Conservation (phyloP, 108 stramenopile genomes). For the Cyclotella baltica region DNA sequence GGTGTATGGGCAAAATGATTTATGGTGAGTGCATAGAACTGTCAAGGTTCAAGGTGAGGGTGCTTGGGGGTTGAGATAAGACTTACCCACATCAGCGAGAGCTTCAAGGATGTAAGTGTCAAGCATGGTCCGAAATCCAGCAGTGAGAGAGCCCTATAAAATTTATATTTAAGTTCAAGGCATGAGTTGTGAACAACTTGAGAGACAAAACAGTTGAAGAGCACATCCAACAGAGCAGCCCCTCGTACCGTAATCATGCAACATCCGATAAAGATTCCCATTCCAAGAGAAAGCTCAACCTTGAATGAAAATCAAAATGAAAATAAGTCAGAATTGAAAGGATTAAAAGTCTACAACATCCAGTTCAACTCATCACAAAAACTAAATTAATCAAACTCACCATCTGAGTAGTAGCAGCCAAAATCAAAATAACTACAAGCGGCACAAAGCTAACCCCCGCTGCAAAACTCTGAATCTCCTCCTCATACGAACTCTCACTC, state of each 20-base stretch:
- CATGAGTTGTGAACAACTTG: too few species aligned
- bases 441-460: constrained; percentile 61
- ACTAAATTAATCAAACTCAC: constrained; percentile 18
- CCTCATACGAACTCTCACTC: not conserved
- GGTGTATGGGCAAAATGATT: not conserved
- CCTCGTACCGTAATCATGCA: constrained; percentile 66
- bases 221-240: too few species aligned
- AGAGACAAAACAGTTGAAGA: too few species aligned
- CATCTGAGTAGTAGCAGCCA: constrained; percentile 53
- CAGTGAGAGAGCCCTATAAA: constrained; percentile 14
- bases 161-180: too few species aligned
- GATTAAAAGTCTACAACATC: not conserved
- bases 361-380: not conserved
- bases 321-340: not conserved
- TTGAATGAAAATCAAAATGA: constrained; percentile 9
- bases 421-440: constrained; percentile 45
- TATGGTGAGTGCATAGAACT: too few species aligned
- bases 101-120: constrained; percentile 60
- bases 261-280: constrained; percentile 63
- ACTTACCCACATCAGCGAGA: constrained; percentile 37
- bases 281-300: constrained; percentile 51
- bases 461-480: constrained; percentile 53
- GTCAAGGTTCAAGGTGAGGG: not conserved
- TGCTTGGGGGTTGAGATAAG: not conserved
- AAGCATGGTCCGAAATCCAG: constrained; percentile 59